A percentile compares a stretch with the other conserved stretches of the same genome.
phyloP scores from a whole-genome alignment of 2,329 filamentous ascomycete genomes.

The Neonectria sp. region DNA sequence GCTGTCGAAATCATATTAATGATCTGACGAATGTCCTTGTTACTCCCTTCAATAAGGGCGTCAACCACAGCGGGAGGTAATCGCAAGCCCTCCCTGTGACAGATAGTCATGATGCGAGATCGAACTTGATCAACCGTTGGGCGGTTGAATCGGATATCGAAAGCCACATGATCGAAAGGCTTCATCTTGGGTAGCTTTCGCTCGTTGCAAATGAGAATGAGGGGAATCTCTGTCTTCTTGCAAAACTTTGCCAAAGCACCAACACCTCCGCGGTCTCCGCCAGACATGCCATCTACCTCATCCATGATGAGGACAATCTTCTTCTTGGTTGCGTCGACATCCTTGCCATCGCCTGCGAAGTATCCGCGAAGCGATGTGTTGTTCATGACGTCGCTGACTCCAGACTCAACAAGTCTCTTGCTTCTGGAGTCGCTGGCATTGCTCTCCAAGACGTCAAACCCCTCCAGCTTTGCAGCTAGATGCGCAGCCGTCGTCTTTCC shows the following conservation, averaged over 20 bases:
- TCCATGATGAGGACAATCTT: conserved; percentile 99
- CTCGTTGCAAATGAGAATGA: conserved; percentile 99
- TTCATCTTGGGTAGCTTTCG: conserved; percentile 96
- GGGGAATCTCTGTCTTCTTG: conserved; percentile 93
- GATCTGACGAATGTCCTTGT: conserved; percentile 96
- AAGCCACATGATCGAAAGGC: conserved; percentile 90
- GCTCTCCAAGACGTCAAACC: conserved; percentile 93
- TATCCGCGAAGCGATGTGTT: conserved; percentile 94
- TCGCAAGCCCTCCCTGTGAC: conserved; percentile 90
- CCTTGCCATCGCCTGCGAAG: conserved; percentile 87
- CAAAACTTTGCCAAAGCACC: conserved; percentile 94
- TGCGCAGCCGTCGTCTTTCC: conserved; percentile 98
- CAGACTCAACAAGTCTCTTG: conserved; percentile 93
- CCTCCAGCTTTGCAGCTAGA: conserved; percentile 91
- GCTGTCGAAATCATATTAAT: conserved; percentile 98
- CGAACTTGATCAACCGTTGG: conserved; percentile 93
- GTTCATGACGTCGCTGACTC: conserved; percentile 90
- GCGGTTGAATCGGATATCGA: conserved; percentile 88
- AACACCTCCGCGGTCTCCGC: conserved; percentile 94
- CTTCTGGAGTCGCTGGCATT: conserved; percentile 97
- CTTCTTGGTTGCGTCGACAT: conserved; percentile 86
- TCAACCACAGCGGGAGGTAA: conserved; percentile 88
- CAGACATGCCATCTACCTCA: conserved; percentile 99
- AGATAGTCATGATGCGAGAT: conserved; percentile 94
- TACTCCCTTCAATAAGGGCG: conserved; percentile 93